Base-by-base conservation (phyloP, 176 grass and related monocot genomes). In the Triticum timopheevii region DNA sequence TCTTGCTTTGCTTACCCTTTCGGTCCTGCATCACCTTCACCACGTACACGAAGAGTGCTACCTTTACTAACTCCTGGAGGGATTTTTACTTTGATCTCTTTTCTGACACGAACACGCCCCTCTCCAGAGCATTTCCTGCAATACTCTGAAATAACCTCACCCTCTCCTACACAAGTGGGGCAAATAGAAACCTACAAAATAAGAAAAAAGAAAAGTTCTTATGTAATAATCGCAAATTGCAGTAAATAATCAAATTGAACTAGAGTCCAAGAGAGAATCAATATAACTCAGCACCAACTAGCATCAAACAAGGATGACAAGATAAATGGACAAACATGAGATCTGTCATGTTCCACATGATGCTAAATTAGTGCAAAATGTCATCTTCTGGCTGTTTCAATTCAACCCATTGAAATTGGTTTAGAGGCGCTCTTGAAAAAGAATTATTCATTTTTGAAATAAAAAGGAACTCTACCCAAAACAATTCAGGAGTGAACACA, bases 21-120 rank as follows among this genome's bases (percentile, higher is more conserved):
- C n/a, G 90, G 96, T 80, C 96, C 96, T 8, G 93, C 96, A 81
- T 98, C 96, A 89, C 96, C 96, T 94, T 98, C 96, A 81, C 96
- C 92, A 66, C 93, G 92, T 81, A 98, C 93, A 88, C 96, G 96
- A 90, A 98, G 96, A 69, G 93, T 98, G 84, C 96, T 98, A 76
- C 96, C 96, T 91, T 98, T 98, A 86, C 93, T 94, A 80, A 98
- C 93, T 65, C 96, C 96, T 79, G 92, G 90, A 86, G 96, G 96
- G 33, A 96, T 92, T 93, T 96, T 96, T 56, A 98, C 92, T 92
- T 98, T 98, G 71, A 98, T 98, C 34, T 98, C 96, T 80, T 98
- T 98, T 89, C 90, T 93, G 56, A 96, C 77, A 82, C 96, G 93
- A 81, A 94, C 78, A 86, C 96, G 90, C 31, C 96, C 96, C 95